Evolutionary conservation across 768 basidiomycete species (phyloP).

Genomic region (Russula sp.): DNA sequence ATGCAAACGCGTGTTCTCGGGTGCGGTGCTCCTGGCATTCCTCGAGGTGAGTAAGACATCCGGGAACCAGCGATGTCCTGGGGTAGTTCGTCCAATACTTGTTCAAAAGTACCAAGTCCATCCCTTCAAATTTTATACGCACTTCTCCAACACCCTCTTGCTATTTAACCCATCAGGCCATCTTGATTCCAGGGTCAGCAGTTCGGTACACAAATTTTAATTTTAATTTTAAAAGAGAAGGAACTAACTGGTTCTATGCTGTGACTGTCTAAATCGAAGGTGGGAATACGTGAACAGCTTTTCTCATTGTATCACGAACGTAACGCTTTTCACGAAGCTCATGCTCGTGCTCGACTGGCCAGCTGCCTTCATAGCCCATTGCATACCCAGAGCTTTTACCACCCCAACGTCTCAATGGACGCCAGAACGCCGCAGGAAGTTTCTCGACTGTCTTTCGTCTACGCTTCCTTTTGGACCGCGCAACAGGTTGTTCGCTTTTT

Average conservation of each 20-base stretch:
- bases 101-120: too few relatives aligned
- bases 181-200: background rate
- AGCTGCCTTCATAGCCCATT: conserved; percentile 36
- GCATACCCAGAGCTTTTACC: conserved; percentile 37
- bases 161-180: too few relatives aligned
- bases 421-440: conserved; percentile 34
- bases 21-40: too few relatives aligned
- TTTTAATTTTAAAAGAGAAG: too few relatives aligned
- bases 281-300: background rate
- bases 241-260: too few relatives aligned
- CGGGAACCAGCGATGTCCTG: too few relatives aligned
- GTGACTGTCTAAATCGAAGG: background rate
- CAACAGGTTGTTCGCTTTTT: background rate
- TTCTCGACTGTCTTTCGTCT: conserved; percentile 19
- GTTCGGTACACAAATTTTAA: background rate
- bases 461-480: conserved; percentile 7
- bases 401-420: conserved; percentile 34
- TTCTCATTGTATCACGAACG: conserved; percentile 3
- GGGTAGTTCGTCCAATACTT: too few relatives aligned
- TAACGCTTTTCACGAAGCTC: conserved; percentile 6
- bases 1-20: too few relatives aligned
- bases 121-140: too few relatives aligned
- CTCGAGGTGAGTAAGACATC: too few relatives aligned
- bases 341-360: conserved; percentile 30
- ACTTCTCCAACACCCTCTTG: too few relatives aligned